Evolutionary conservation across 108 stramenopile genomes (phyloP).

Genomic region (Asterionellopsis glacialis): DNA sequence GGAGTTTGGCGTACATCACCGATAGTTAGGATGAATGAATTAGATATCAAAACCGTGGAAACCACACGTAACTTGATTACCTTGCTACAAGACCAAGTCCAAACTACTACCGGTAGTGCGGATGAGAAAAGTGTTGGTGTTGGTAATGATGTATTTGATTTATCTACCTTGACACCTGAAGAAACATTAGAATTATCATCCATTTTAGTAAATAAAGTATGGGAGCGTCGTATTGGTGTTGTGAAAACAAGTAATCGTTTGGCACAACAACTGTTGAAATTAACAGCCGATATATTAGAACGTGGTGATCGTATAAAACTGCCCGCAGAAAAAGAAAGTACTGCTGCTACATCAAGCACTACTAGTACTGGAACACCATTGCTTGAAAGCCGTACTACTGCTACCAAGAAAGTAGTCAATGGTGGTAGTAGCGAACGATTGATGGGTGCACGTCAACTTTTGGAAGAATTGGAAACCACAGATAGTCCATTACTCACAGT

Average conservation of each 20-base stretch:
- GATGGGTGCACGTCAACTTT: too few relatives aligned
- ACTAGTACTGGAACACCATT: too few relatives aligned
- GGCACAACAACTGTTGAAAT: constrained; percentile 49
- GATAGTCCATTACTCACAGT: too few relatives aligned
- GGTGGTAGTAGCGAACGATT: too few relatives aligned
- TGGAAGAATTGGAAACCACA: too few relatives aligned
- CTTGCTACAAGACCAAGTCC: constrained; percentile 27
- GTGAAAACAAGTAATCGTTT: constrained; percentile 66
- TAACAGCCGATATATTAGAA: constrained; percentile 70
- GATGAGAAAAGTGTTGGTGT: constrained; percentile 1
- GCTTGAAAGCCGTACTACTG: too few relatives aligned
- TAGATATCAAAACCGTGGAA: constrained; percentile 70
- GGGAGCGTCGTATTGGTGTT: constrained; percentile 64
- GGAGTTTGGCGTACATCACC: constrained; percentile 77
- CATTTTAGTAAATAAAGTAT: constrained; percentile 61
- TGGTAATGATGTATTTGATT: constrained; percentile 29
- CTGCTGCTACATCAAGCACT: too few relatives aligned
- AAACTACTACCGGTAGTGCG: constrained; percentile 8
- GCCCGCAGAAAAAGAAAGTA: constrained; percentile 3
- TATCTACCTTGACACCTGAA: constrained; percentile 40
- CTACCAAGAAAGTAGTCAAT: too few relatives aligned
- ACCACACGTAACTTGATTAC: constrained; percentile 63
- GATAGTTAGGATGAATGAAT: constrained; percentile 55
- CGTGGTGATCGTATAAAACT: constrained; percentile 42
- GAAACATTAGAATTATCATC: constrained; percentile 61